Evolutionary conservation across 257 asterid genomes (phyloP).

Genomic region (Thymus quinquecostatus): DNA sequence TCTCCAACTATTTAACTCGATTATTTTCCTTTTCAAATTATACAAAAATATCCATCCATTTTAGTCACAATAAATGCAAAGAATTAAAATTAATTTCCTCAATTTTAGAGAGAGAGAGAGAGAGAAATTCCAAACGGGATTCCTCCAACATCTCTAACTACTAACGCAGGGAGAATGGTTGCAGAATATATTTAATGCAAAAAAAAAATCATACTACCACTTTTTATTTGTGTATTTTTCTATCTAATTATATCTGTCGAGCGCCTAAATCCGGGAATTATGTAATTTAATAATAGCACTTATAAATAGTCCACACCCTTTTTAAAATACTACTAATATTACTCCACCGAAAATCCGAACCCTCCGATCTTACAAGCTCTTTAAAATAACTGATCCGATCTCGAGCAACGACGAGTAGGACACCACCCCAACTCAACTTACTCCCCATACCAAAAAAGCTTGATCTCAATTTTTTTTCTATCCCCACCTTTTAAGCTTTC

Average conservation of each 20-base stretch:
- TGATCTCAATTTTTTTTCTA: background rate
- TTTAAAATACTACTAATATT: too few species aligned
- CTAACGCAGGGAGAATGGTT: constrained; percentile 2
- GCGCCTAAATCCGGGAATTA: too few species aligned
- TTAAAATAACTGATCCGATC: too few species aligned
- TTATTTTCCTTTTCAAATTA: background rate
- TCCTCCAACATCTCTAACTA: constrained; percentile 8
- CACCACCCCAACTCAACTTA: background rate
- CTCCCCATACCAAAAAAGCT: background rate
- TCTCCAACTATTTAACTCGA: constrained; percentile 1
- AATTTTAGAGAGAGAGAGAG: background rate
- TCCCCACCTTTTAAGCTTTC: background rate
- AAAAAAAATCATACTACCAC: background rate
- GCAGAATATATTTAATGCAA: constrained; percentile 16
- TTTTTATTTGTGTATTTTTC: background rate
- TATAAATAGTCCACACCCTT: too few species aligned
- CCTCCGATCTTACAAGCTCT: too few species aligned
- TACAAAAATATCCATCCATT: background rate
- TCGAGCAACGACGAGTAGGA: too few species aligned
- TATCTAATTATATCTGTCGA: background rate
- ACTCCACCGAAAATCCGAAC: too few species aligned
- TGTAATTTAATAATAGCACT: too few species aligned
- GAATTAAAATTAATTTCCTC: background rate
- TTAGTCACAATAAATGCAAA: constrained; percentile 16
- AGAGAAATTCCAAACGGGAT: constrained; percentile 6